Conservation (phyloP, 805 yeast species). For the Candida koratica region DNA sequence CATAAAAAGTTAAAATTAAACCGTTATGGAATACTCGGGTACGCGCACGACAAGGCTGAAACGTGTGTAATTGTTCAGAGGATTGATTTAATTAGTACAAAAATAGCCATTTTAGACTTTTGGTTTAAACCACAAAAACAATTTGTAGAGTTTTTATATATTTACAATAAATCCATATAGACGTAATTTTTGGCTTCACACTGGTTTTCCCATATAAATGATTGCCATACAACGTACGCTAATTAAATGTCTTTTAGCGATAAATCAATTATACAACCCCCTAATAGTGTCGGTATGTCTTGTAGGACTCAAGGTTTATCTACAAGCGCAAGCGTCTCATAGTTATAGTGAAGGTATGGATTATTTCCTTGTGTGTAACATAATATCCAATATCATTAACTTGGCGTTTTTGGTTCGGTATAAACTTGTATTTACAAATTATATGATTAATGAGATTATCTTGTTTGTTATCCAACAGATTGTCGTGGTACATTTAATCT, state of each 20-base stretch:
- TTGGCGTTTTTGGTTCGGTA: constrained; percentile 28
- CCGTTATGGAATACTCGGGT: no score
- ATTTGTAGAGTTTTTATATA: no score
- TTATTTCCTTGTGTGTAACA: neutral
- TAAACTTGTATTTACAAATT: constrained; percentile 12
- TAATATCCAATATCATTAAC: constrained; percentile 25
- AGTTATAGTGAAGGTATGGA: neutral
- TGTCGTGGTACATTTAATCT: constrained; percentile 12
- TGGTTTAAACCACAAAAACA: no score
- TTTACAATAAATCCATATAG: neutral
- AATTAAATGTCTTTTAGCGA: no score
- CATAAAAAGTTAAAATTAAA: no score
- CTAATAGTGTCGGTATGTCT: neutral
- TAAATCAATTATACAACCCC: constrained; percentile 5
- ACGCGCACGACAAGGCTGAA: no score
- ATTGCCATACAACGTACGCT: no score
- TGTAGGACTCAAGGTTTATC: neutral
- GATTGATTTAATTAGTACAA: no score
- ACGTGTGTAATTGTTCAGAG: no score
- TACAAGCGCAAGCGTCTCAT: neutral
- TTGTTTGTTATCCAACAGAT: constrained; percentile 21
- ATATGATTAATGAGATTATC: constrained; percentile 17
- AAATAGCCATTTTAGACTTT: no score
- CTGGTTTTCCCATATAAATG: no score
- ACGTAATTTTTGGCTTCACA: no score